phyloP scores from a whole-genome alignment of 1,284 basidiomycete genomes.

The Cystobasidiaceae sp. region DNA sequence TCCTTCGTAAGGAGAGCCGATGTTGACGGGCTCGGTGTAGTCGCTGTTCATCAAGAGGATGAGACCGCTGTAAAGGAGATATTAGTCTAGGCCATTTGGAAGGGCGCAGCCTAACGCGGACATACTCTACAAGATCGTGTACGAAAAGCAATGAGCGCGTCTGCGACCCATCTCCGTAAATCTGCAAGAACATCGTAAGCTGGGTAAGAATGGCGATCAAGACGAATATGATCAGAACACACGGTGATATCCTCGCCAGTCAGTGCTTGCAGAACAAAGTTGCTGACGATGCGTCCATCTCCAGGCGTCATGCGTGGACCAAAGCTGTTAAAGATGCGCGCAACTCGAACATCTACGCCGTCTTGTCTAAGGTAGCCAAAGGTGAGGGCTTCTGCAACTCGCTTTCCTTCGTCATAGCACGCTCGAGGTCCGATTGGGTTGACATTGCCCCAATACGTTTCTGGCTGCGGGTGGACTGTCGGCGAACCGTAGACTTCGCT shows the following conservation, averaged over 20 bases:
- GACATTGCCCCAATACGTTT: constrained; percentile 77
- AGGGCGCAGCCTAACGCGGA: neutral
- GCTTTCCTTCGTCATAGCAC: constrained; percentile 84
- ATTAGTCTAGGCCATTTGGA: neutral
- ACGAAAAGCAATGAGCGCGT: constrained; percentile 65
- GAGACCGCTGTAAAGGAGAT: constrained; percentile 52
- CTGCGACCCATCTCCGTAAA: constrained; percentile 93
- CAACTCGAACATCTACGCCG: constrained; percentile 88
- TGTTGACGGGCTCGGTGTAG: constrained; percentile 87
- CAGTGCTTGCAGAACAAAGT: constrained; percentile 95
- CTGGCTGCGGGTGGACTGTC: constrained; percentile 83
- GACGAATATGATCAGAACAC: neutral
- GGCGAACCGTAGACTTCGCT: constrained; percentile 78
- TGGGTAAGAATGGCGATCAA: too few relatives aligned
- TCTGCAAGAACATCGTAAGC: constrained; percentile 19
- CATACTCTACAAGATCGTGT: constrained; percentile 52
- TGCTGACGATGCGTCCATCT: constrained; percentile 97
- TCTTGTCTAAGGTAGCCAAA: constrained; percentile 93
- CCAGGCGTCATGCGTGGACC: constrained; percentile 52
- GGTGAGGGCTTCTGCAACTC: constrained; percentile 61
- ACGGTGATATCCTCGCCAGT: constrained; percentile 88
- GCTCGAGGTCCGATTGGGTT: constrained; percentile 88
- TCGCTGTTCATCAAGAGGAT: constrained; percentile 88
- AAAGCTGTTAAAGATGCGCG: constrained; percentile 86
- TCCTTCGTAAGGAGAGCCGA: constrained; percentile 90